Evolutionary conservation across 106 monocot species (phyloP).

Genomic region (Ottelia alismoides): DNA sequence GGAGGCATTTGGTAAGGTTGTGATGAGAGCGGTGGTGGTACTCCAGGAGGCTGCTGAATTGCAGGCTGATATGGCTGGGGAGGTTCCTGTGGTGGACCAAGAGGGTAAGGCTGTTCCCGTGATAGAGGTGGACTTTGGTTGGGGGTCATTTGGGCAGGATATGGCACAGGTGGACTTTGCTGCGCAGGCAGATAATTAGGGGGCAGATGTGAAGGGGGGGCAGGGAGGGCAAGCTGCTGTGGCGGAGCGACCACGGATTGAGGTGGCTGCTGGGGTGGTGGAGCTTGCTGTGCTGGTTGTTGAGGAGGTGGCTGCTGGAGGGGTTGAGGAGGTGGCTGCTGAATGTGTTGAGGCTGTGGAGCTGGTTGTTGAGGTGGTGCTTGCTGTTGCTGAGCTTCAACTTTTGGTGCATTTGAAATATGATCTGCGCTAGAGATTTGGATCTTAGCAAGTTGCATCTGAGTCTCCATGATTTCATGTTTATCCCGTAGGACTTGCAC

Average conservation of each 20-base stretch:
- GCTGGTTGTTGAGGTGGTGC: too few relatives aligned
- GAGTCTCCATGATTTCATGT: too few relatives aligned
- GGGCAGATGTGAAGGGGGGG: not conserved
- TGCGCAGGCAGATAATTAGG: constrained; percentile 8
- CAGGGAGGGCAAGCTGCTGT: not conserved
- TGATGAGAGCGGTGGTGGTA: constrained; percentile 21
- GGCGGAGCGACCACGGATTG: constrained; percentile 1
- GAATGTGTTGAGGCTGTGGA: too few relatives aligned
- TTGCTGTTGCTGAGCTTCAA: too few relatives aligned
- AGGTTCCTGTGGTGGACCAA: constrained; percentile 5
- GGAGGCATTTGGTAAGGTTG: constrained; percentile 25
- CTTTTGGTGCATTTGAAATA: too few relatives aligned
- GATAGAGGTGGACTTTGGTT: constrained; percentile 15
- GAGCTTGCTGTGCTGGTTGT: constrained; percentile 1
- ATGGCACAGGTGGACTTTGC: constrained; percentile 10
- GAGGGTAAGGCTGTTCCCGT: constrained; percentile 19
- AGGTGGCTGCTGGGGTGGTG: constrained; percentile 2
- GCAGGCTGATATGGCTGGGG: constrained; percentile 12
- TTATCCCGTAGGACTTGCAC: too few relatives aligned
- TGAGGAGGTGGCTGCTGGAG: not conserved
- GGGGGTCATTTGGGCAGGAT: not conserved
- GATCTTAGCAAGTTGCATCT: too few relatives aligned
- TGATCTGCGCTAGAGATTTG: too few relatives aligned
- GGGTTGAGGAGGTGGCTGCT: not conserved
- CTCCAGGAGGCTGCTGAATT: constrained; percentile 15